phyloP scores from a whole-genome alignment of 306 rosid genomes.

The Vachellia pachyceras region DNA sequence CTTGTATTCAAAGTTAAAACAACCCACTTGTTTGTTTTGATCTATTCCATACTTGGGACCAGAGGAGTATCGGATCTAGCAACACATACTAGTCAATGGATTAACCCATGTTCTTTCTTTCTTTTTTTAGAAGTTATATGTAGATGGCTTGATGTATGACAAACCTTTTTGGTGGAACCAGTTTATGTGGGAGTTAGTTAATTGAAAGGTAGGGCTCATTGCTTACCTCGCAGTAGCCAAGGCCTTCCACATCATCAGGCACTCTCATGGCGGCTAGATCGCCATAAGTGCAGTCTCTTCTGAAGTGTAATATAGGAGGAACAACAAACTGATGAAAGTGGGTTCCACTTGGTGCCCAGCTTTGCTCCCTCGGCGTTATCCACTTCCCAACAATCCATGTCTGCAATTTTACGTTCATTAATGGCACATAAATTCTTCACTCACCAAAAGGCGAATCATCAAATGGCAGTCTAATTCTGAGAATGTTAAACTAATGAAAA shows the following conservation, averaged over 20 bases:
- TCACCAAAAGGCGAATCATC: too few species aligned
- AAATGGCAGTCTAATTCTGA: background rate
- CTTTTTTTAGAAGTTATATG: too few species aligned
- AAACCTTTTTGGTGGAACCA: background rate
- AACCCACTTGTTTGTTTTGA: background rate
- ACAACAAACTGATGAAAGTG: constrained; percentile 95
- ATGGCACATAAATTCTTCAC: background rate
- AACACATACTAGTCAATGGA: too few species aligned
- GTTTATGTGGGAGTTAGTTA: background rate
- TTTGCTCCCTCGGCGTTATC: constrained; percentile 88
- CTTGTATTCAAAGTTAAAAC: too few species aligned
- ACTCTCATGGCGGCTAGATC: constrained; percentile 91
- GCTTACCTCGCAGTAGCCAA: constrained; percentile 79
- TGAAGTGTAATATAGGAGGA: constrained; percentile 72
- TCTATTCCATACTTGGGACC: too few species aligned
- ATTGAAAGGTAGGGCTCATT: background rate
- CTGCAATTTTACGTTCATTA: constrained; percentile 34
- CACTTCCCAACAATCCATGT: constrained; percentile 98
- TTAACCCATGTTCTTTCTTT: too few species aligned
- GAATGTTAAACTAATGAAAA: background rate
- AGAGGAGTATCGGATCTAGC: too few species aligned
- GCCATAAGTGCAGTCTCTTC: constrained; percentile 91
- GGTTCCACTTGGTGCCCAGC: constrained; percentile 81
- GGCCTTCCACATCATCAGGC: constrained; percentile 78
- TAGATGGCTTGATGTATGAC: too few species aligned